Evolutionary conservation across 305 asterid genomes (phyloP).

Genomic region (Fraxinus angustifolia): DNA sequence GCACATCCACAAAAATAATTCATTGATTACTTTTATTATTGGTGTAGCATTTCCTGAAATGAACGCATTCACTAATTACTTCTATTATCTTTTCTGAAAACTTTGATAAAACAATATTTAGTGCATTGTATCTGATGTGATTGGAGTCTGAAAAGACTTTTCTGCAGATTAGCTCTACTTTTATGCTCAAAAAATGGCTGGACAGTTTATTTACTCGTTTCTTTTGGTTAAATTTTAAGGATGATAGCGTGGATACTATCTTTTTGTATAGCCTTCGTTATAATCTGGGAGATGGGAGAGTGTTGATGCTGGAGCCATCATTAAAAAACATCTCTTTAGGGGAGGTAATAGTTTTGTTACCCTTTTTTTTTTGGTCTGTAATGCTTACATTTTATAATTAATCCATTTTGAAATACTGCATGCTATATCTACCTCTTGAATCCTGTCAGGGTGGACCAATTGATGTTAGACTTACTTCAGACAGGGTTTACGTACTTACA

Average conservation of each 20-base stretch:
- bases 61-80: neutral
- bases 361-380: conserved; percentile 9
- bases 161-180: conserved; percentile 6
- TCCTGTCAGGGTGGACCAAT: conserved; percentile 56
- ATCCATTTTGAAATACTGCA: conserved; percentile 4
- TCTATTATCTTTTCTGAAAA: neutral
- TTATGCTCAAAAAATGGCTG: conserved; percentile 20
- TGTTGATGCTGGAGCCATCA: conserved; percentile 54
- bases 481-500: conserved; percentile 76
- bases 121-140: conserved; percentile 4
- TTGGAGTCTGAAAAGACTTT: conserved; percentile 8
- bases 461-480: conserved; percentile 68
- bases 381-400: conserved; percentile 6
- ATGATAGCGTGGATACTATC: conserved; percentile 43
- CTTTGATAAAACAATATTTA: neutral
- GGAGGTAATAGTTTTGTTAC: conserved; percentile 46
- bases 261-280: conserved; percentile 48
- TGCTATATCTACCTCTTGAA: conserved; percentile 26
- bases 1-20: neutral
- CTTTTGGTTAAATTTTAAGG: conserved; percentile 41
- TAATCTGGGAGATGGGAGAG: conserved; percentile 53
- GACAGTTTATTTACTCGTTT: conserved; percentile 21
- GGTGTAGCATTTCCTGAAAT: neutral
- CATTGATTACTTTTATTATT: neutral
- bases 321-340: conserved; percentile 45